These are phyloP conservation scores for Globisporangium heterothallicum DNA, from an alignment of 352 stramenopile genomes.

Conservation along the genomic window DNA sequence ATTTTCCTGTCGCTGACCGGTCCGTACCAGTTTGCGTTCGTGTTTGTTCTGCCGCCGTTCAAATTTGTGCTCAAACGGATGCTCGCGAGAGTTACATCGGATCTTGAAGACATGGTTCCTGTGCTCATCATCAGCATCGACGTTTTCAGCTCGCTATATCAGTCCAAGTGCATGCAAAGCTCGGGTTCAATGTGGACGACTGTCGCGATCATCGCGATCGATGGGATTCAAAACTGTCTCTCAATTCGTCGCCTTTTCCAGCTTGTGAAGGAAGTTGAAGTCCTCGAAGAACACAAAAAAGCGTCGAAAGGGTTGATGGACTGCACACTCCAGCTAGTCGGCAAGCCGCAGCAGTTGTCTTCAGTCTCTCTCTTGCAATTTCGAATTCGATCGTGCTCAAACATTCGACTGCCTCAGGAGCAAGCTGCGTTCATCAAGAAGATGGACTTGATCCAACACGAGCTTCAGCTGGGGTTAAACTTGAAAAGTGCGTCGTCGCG, in stretches of 20 bases:
- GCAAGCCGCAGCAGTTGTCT: no score
- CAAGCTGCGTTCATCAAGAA: no score
- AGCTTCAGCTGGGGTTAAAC: no score
- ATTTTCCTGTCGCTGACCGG: constrained; percentile 18
- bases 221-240: constrained; percentile 2
- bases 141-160: constrained; percentile 8
- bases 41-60: constrained; percentile 24
- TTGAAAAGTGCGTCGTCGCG: no score
- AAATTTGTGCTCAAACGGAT: constrained; percentile 16
- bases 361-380: no score
- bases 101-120: constrained; percentile 4
- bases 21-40: constrained; percentile 15
- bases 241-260: background rate
- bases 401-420: no score
- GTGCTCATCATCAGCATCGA: constrained; percentile 1
- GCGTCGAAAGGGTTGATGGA: background rate
- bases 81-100: constrained; percentile 26
- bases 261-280: background rate
- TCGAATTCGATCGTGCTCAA: no score
- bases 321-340: background rate
- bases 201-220: constrained; percentile 7
- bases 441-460: no score
- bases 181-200: constrained; percentile 13
- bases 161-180: constrained; percentile 17
- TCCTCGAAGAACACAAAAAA: no score